phyloP scores from a whole-genome alignment of 345 rosid genomes.

The Euphorbia tirucalli region DNA sequence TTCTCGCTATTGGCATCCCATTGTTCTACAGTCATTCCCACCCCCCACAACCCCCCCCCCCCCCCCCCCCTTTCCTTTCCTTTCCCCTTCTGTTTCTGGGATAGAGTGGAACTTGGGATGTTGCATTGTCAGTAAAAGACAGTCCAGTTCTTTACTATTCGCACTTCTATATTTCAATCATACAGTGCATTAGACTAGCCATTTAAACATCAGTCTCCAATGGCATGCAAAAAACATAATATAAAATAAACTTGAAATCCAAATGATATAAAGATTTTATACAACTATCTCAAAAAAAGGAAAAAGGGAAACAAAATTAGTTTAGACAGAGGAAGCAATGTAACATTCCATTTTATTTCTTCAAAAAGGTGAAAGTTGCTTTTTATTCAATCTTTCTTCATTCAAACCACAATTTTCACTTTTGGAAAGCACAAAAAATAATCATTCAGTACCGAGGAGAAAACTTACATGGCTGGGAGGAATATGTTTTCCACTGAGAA shows the following conservation, averaged over 20 bases:
- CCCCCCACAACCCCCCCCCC: background rate
- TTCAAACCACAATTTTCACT: background rate
- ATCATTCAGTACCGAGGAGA: background rate
- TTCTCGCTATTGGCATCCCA: background rate
- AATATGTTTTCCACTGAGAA: slow-evolving; percentile 93
- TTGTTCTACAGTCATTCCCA: background rate
- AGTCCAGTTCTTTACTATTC: background rate
- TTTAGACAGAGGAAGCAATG: too few relatives aligned
- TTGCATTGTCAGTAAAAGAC: background rate
- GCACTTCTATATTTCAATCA: background rate
- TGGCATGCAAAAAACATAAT: background rate
- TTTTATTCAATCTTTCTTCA: background rate
- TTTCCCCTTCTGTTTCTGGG: too few relatives aligned
- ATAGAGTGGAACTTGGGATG: background rate
- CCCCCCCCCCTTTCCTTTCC: background rate
- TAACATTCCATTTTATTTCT: background rate
- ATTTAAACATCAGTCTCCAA: background rate
- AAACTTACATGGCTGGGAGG: slow-evolving; percentile 90
- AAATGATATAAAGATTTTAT: too few relatives aligned
- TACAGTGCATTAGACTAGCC: background rate
- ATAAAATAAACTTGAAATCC: background rate
- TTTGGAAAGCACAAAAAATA: background rate
- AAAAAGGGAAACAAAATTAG: background rate
- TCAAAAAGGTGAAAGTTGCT: background rate
- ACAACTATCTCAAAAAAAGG: background rate